Conservation (phyloP, 2,329 filamentous ascomycete genomes). For the Hymenoscyphus albidus region DNA sequence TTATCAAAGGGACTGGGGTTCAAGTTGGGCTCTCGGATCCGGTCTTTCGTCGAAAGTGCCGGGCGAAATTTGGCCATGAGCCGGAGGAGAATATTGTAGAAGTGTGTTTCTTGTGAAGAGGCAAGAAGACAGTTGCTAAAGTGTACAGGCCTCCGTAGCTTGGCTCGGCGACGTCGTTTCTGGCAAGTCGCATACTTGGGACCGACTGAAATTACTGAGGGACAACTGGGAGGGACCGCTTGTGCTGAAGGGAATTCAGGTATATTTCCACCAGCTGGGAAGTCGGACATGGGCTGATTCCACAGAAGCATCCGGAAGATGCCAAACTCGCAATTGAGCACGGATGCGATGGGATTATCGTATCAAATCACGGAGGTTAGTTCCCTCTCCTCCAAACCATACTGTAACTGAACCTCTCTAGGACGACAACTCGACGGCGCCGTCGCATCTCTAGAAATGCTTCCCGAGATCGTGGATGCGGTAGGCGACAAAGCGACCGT, state of each 20-base stretch:
- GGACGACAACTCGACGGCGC: conserved; percentile 55
- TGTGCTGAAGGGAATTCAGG: conserved; percentile 56
- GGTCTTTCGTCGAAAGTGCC: conserved; percentile 57
- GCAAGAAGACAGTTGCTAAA: neutral
- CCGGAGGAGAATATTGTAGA: conserved; percentile 43
- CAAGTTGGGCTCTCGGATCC: conserved; percentile 64
- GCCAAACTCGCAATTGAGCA: conserved; percentile 42
- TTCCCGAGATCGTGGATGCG: conserved; percentile 58
- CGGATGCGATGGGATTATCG: conserved; percentile 49
- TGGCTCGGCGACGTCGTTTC: conserved; percentile 54
- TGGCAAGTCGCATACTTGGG: conserved; percentile 54
- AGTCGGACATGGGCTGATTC: neutral
- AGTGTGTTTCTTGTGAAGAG: conserved; percentile 38
- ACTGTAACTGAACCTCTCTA: neutral
- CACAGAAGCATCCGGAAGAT: conserved; percentile 41
- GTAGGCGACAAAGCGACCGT: conserved; percentile 57
- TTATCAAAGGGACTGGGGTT: conserved; percentile 55
- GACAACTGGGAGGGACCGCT: conserved; percentile 62
- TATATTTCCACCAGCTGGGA: neutral
- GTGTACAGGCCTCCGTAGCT: conserved; percentile 27
- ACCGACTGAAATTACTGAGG: conserved; percentile 55
- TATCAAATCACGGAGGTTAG: conserved; percentile 56
- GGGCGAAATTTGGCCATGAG: conserved; percentile 45
- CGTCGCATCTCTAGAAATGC: conserved; percentile 50
- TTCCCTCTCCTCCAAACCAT: conserved; percentile 15